Conservation (phyloP, 176 grass and related monocot species). For the Poa pratensis region DNA sequence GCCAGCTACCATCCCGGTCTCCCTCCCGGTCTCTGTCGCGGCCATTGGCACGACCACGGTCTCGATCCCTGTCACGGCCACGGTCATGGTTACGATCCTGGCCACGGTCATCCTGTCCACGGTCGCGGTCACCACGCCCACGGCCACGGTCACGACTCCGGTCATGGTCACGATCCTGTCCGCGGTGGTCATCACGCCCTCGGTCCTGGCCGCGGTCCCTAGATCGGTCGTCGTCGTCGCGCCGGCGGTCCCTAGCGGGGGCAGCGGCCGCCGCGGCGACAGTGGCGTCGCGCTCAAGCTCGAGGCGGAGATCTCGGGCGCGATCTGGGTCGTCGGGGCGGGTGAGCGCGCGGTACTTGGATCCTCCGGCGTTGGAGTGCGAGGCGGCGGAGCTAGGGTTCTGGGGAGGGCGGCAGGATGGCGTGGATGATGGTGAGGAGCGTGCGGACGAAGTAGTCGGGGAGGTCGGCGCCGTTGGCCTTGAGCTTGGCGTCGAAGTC, state of each 20-base stretch:
- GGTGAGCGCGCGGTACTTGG: constrained; percentile 70
- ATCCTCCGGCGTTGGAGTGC: constrained; percentile 13
- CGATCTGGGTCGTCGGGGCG: constrained; percentile 68
- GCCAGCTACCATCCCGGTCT: constrained; percentile 32
- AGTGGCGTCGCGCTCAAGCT: constrained; percentile 74
- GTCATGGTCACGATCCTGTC: constrained; percentile 26
- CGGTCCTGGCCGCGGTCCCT: constrained; percentile 44
- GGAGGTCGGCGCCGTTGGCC: constrained; percentile 68
- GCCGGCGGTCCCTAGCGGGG: constrained; percentile 3
- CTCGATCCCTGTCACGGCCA: constrained; percentile 20
- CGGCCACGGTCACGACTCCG: constrained; percentile 24
- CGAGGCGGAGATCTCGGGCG: constrained; percentile 64
- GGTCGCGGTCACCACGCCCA: constrained; percentile 44
- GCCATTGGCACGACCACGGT: constrained; percentile 2
- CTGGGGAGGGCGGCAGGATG: constrained; percentile 68
- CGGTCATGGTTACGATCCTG: constrained; percentile 19
- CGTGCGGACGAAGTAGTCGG: constrained; percentile 79
- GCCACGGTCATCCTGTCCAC: constrained; percentile 24
- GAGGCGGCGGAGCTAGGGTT: constrained; percentile 44
- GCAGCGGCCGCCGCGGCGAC: background rate
- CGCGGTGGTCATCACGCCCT: constrained; percentile 15
- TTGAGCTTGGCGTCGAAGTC: constrained; percentile 72
- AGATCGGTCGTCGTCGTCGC: constrained; percentile 43
- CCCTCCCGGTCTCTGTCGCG: constrained; percentile 48
- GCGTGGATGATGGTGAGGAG: constrained; percentile 87